A percentile compares a stretch with the other conserved stretches of the same genome.
Evolutionary conservation across 208 protist species (phyloP).

Genomic region (Leishmania turanica): DNA sequence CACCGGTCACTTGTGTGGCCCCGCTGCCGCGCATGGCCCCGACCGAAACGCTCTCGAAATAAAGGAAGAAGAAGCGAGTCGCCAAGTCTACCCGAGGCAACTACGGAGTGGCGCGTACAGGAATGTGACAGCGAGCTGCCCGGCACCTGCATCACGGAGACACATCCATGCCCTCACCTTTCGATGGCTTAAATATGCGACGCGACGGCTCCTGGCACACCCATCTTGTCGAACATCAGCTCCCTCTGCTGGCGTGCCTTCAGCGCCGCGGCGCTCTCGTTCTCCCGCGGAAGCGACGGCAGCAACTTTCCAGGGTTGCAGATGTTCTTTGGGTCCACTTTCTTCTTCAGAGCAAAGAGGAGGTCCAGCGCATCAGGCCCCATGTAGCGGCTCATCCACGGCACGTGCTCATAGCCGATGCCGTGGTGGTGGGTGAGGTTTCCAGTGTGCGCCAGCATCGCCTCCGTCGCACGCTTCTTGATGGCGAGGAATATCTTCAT

Average conservation of each 20-base stretch:
- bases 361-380: conserved; percentile 64
- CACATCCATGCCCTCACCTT: too few species aligned
- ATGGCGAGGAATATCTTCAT: conserved; percentile 90
- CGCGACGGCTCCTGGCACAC: conserved; percentile 65
- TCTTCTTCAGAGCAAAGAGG: conserved; percentile 80
- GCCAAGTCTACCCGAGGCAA: not conserved
- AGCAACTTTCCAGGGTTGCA: conserved; percentile 93
- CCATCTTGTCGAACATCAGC: conserved; percentile 94
- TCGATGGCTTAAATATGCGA: conserved; percentile 37
- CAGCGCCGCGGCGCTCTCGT: conserved; percentile 42
- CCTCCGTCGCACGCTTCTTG: conserved; percentile 87
- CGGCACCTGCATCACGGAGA: not conserved
- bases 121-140: not conserved
- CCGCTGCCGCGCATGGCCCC: not conserved
- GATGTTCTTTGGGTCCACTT: conserved; percentile 89
- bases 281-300: conserved; percentile 44
- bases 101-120: not conserved
- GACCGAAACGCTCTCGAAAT: not conserved
- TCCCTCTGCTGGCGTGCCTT: conserved; percentile 56
- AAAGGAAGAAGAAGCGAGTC: not conserved
- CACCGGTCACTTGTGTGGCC: not conserved
- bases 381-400: conserved; percentile 91
- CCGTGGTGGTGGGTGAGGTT: conserved; percentile 93
- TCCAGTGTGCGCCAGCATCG: conserved; percentile 83
- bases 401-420: conserved; percentile 94